phyloP scores from a whole-genome alignment of 2,329 filamentous ascomycete species.

The Fusarium bulbicola region DNA sequence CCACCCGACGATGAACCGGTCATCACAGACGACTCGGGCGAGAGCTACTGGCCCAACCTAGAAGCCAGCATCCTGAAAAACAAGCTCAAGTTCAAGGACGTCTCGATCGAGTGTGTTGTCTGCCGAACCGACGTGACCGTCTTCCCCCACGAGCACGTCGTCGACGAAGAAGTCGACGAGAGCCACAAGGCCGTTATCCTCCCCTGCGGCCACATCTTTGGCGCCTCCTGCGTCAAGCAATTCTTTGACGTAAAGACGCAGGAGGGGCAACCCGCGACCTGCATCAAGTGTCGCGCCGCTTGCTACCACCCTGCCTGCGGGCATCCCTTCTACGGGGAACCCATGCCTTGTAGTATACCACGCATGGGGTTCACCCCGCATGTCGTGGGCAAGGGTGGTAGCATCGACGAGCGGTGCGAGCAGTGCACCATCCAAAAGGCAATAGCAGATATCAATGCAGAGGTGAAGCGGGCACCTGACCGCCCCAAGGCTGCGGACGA shows the following conservation, averaged over 20 bases:
- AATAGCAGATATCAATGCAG: background rate
- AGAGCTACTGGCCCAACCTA: background rate
- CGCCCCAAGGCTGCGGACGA: background rate
- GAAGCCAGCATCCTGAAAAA: background rate
- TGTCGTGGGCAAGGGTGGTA: background rate
- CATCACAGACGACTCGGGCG: background rate
- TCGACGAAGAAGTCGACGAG: background rate
- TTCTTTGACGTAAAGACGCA: background rate
- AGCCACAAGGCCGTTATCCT: background rate
- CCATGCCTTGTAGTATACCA: background rate
- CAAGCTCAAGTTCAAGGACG: background rate
- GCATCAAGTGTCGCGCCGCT: background rate
- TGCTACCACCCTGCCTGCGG: background rate
- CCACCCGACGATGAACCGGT: background rate
- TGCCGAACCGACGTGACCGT: background rate
- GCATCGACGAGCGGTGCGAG: background rate
- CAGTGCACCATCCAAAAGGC: background rate
- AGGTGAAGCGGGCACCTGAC: background rate
- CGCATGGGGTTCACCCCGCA: background rate
- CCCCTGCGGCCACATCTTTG: constrained; percentile 8
- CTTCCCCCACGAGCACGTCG: background rate
- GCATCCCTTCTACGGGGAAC: background rate
- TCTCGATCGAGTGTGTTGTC: background rate
- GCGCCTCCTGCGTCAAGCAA: background rate
- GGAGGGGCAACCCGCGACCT: background rate